These are phyloP conservation scores for Annulohypoxylon bovei DNA, from an alignment of 495 filamentous ascomycete genomes.

Conservation along the genomic window DNA sequence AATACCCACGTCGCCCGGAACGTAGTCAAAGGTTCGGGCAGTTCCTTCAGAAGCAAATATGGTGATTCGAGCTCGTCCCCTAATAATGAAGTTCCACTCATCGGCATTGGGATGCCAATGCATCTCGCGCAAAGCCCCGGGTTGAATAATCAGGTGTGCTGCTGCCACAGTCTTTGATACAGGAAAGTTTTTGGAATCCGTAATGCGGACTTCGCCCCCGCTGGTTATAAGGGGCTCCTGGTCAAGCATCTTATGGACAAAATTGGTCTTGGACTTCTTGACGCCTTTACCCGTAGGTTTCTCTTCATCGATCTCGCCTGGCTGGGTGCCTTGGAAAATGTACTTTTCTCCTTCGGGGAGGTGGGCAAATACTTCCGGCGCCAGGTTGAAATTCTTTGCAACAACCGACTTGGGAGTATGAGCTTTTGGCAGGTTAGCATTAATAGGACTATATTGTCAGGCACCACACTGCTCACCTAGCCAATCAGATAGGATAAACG, in stretches of 20 bases:
- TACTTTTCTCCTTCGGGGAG: slow-evolving; percentile 70
- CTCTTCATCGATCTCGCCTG: slow-evolving; percentile 57
- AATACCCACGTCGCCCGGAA: slow-evolving; percentile 67
- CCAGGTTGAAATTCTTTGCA: slow-evolving; percentile 70
- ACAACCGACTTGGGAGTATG: slow-evolving; percentile 72
- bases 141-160: slow-evolving; percentile 66
- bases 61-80: slow-evolving; percentile 61
- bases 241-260: slow-evolving; percentile 70
- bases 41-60: slow-evolving; percentile 60
- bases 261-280: slow-evolving; percentile 67
- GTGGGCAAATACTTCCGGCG: slow-evolving; percentile 66
- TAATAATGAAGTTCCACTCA: slow-evolving; percentile 66
- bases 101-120: slow-evolving; percentile 69
- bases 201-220: slow-evolving; percentile 69
- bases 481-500: slow-evolving; percentile 75
- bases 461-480: slow-evolving; percentile 54
- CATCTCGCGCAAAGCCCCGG: slow-evolving; percentile 68
- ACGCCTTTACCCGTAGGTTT: slow-evolving; percentile 57
- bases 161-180: slow-evolving; percentile 72
- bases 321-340: slow-evolving; percentile 72
- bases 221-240: slow-evolving; percentile 63
- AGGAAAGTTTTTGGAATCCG: slow-evolving; percentile 72
- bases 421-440: slow-evolving; percentile 46
- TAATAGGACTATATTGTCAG: background rate
- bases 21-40: slow-evolving; percentile 60